Evolutionary conservation across 176 grass and related monocot species (phyloP), one percentile per base, ranked within the genome.

Genomic region (Thalia dealbata): DNA sequence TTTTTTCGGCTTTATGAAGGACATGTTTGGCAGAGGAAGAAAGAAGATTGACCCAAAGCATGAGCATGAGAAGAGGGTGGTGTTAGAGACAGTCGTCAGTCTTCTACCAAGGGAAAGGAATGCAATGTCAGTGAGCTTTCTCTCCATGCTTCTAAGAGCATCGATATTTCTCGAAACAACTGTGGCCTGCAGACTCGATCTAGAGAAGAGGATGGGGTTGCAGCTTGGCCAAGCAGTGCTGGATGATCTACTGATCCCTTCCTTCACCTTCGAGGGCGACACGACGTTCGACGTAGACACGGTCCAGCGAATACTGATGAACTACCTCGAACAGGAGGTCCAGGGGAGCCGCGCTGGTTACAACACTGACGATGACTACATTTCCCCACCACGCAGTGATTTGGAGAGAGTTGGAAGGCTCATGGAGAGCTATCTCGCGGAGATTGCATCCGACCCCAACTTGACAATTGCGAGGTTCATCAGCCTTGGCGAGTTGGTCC

Each of bases 11-110:
- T 64, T 70, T 67, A 48, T 48, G 59, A 78, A 97, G 93, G 81
- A 97, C 81, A 84, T 86, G 10, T 78, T 87, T 1, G 82, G 89
- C 19, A 86, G 87, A 50, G 85, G 78, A 0, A 81, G 68, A 78
- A 77, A 80, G 30, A 92, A 81, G 71, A 86, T 90, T 67, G 89
- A 88, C 0, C 85, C 87, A 46, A 81, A 75, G 77, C 76, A 85
- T 29, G 87, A 92, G 79, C 90, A 93, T 52, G 90, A 97, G 82
- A 97, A 97, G 78, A 84, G 95, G 4, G 81, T 92, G 60, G 82
- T 92, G 0, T 83, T 97, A 0, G 95, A 97, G 27, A 92, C 87
- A 35, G 82, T 97, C 54, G 95, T 97, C 59, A 92, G 76, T 64
- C 81, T 97, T 38, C 78, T 97, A 42, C 95, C 95, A 10, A 75